A percentile compares a stretch with the other conserved stretches of the same genome.
These are phyloP conservation scores for Ceratorhiza oryzae-sativae DNA, from an alignment of 1,284 basidiomycete species.

Conservation along the genomic window DNA sequence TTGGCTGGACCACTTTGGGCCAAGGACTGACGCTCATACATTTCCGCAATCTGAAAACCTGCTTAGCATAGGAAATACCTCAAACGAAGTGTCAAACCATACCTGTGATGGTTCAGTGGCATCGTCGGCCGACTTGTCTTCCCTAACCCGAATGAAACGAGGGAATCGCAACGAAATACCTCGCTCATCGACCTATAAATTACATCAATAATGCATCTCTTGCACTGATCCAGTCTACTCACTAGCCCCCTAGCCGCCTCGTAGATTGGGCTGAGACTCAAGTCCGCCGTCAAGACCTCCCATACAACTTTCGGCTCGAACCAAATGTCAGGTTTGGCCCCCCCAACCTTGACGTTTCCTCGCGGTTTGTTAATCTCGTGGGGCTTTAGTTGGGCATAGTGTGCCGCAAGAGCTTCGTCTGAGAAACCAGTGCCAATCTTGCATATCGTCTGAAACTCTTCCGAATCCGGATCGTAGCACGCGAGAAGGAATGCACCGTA, in stretches of 20 bases:
- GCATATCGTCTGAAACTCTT: constrained; percentile 95
- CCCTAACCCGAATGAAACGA: constrained; percentile 88
- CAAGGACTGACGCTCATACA: constrained; percentile 90
- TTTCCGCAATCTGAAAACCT: constrained; percentile 76
- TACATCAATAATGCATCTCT: constrained; percentile 7
- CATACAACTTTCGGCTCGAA: constrained; percentile 95
- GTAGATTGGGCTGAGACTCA: constrained; percentile 96
- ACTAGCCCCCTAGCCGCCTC: constrained; percentile 96
- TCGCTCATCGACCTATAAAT: constrained; percentile 77
- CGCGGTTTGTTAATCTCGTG: constrained; percentile 75
- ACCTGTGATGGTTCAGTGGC: constrained; percentile 81
- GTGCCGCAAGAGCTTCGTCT: constrained; percentile 86
- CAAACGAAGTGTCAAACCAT: neutral
- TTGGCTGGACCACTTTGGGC: constrained; percentile 71
- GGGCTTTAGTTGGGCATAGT: constrained; percentile 82
- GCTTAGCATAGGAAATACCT: neutral
- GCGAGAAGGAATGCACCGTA: constrained; percentile 96
- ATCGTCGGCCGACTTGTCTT: constrained; percentile 93
- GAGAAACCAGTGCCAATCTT: constrained; percentile 99
- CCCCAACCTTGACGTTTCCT: constrained; percentile 83
- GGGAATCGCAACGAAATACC: constrained; percentile 97
- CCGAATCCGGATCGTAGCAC: constrained; percentile 90
- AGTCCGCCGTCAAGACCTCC: constrained; percentile 97
- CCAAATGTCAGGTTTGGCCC: constrained; percentile 93
- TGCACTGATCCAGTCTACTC: constrained; percentile 50